Evolutionary conservation across 2,329 filamentous ascomycete species (phyloP).

Genomic region (Chaetomiaceae sp.): DNA sequence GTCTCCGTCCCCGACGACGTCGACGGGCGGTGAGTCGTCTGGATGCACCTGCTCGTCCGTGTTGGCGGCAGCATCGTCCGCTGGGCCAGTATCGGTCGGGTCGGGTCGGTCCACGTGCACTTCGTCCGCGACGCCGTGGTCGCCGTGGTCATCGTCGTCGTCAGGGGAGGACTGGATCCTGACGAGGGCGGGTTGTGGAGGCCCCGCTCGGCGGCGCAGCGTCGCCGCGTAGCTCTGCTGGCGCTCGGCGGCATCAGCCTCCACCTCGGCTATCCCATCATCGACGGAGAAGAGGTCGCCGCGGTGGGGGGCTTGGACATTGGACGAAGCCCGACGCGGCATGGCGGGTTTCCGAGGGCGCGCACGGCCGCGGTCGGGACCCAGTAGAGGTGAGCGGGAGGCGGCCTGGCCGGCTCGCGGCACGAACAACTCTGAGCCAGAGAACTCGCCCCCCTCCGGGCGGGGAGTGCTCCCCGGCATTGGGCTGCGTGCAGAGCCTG

Average conservation of each 20-base stretch:
- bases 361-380: slow-evolving; percentile 43
- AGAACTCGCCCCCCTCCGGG: slow-evolving; percentile 24
- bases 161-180: slow-evolving; percentile 28
- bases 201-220: slow-evolving; percentile 34
- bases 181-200: slow-evolving; percentile 27
- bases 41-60: slow-evolving; percentile 30
- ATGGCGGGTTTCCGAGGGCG: slow-evolving; percentile 67
- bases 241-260: slow-evolving; percentile 54
- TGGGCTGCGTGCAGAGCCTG: slow-evolving; percentile 19
- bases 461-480: slow-evolving; percentile 17
- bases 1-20: slow-evolving; percentile 47
- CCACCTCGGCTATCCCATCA: slow-evolving; percentile 76
- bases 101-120: slow-evolving; percentile 16
- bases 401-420: slow-evolving; percentile 28
- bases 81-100: slow-evolving; percentile 10
- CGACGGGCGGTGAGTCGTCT: slow-evolving; percentile 21
- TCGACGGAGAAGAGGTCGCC: slow-evolving; percentile 87
- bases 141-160: slow-evolving; percentile 23
- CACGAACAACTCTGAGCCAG: slow-evolving; percentile 36
- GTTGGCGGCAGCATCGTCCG: slow-evolving; percentile 27
- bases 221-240: slow-evolving; percentile 36
- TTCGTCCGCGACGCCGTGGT: slow-evolving; percentile 22
- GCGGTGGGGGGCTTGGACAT: slow-evolving; percentile 63
- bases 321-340: slow-evolving; percentile 68
- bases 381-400: slow-evolving; percentile 40